Evolutionary conservation across 1,284 basidiomycete genomes (phyloP).

Genomic region (Trichosporon sp.): DNA sequence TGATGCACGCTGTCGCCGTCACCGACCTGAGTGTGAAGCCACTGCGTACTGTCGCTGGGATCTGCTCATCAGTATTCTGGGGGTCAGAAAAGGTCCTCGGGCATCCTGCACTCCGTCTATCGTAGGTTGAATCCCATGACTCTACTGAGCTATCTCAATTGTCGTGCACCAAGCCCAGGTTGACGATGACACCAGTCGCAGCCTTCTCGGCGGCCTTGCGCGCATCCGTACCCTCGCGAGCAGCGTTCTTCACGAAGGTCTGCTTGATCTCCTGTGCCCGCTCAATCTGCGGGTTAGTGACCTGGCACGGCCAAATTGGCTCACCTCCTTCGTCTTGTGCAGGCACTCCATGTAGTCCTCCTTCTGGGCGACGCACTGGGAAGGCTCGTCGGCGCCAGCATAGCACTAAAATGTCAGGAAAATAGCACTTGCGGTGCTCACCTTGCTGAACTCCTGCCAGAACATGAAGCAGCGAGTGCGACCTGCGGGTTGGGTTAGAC

Average conservation of each 20-base stretch:
- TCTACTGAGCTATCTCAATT: slow-evolving; percentile 7
- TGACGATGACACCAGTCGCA: slow-evolving; percentile 67
- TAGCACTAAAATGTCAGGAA: slow-evolving; percentile 63
- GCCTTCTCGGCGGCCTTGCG: slow-evolving; percentile 67
- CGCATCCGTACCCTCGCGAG: slow-evolving; percentile 63
- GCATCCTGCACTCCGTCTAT: background rate
- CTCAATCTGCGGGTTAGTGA: slow-evolving; percentile 56
- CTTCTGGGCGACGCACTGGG: slow-evolving; percentile 66
- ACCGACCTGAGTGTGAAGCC: background rate
- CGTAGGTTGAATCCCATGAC: background rate
- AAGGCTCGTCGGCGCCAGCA: slow-evolving; percentile 69
- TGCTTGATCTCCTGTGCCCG: slow-evolving; percentile 68
- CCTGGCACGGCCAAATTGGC: slow-evolving; percentile 14
- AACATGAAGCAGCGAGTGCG: slow-evolving; percentile 84
- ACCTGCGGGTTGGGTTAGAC: slow-evolving; percentile 53
- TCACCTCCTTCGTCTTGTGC: slow-evolving; percentile 84
- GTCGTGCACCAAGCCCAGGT: slow-evolving; percentile 62
- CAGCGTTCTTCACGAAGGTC: slow-evolving; percentile 66
- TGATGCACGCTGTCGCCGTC: background rate
- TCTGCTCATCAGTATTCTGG: too few species aligned
- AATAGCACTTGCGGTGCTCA: slow-evolving; percentile 36
- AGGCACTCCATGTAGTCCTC: slow-evolving; percentile 93
- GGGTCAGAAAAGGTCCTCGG: too few species aligned
- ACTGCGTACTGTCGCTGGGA: too few species aligned
- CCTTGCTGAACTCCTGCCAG: slow-evolving; percentile 88